These are phyloP conservation scores for Symbiodinium pilosum DNA, from an alignment of 73 alveolate genomes.

Conservation along the genomic window DNA sequence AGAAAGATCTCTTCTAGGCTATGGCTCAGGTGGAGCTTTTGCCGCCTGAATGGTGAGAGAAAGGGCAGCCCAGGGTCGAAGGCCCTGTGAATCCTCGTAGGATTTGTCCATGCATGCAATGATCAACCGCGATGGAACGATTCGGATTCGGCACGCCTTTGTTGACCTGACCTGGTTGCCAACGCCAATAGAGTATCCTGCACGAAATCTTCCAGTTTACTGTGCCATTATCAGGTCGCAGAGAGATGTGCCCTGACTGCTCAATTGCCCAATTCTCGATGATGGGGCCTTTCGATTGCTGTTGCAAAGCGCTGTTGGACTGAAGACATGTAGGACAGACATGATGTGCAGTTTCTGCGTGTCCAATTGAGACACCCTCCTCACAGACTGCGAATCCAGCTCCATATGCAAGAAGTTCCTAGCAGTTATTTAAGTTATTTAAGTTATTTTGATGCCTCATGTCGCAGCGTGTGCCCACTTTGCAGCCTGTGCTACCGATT, in stretches of 20 bases:
- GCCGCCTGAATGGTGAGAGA: neutral
- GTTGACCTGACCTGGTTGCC: neutral
- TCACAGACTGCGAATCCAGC: neutral
- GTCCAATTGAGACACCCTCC: neutral
- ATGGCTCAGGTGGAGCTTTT: neutral
- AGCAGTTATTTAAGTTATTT: too few species aligned
- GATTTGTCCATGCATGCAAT: neutral
- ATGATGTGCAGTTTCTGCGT: slow-evolving; percentile 19
- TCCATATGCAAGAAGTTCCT: neutral
- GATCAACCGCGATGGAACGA: neutral
- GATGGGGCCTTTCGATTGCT: slow-evolving; percentile 5
- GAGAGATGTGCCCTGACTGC: slow-evolving; percentile 5
- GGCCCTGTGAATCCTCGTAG: neutral
- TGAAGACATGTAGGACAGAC: slow-evolving; percentile 15
- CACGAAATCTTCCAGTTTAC: too few species aligned
- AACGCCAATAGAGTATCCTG: neutral
- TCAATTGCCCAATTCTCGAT: neutral
- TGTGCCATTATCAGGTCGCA: neutral
- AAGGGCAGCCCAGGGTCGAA: neutral
- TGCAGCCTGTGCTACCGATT: neutral
- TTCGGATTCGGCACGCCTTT: slow-evolving; percentile 13
- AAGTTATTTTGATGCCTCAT: neutral
- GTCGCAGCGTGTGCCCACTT: neutral
- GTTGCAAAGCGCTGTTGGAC: slow-evolving; percentile 11
- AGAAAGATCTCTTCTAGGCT: neutral